A percentile compares a stretch with the other conserved stretches of the same genome.
Conservation (phyloP, 2,329 filamentous ascomycete species). For the Apiospora marii region DNA sequence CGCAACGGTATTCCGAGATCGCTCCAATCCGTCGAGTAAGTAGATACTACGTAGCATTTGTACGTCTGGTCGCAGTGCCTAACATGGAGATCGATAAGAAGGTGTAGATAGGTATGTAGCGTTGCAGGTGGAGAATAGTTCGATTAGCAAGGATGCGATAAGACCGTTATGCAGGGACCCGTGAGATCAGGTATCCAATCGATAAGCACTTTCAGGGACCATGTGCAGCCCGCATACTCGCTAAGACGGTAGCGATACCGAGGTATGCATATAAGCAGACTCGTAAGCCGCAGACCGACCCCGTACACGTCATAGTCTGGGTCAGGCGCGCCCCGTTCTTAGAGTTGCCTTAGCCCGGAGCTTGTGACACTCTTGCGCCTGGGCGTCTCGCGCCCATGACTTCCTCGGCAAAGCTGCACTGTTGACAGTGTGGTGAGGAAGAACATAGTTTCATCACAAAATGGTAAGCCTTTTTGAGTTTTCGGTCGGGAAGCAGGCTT, state of each 20-base stretch:
- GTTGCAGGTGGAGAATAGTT: background rate
- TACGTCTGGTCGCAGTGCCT: background rate
- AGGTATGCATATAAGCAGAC: constrained; percentile 2
- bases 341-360: background rate
- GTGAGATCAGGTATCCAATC: background rate
- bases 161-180: background rate
- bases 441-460: background rate
- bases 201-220: background rate
- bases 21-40: background rate
- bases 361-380: background rate
- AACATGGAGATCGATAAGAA: background rate
- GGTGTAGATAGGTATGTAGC: background rate
- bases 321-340: constrained; percentile 15
- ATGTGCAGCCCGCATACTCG: background rate
- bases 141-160: background rate
- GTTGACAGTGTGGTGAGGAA: constrained; percentile 5
- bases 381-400: constrained; percentile 1
- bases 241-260: background rate
- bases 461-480: constrained; percentile 15
- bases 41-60: background rate
- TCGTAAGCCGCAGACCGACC: background rate
- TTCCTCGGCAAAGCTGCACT: background rate
- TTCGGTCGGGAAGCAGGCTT: background rate
- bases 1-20: background rate
- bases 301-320: constrained; percentile 1